These are phyloP conservation scores for Hysterangium stoloniferum DNA, from an alignment of 768 basidiomycete species.

Conservation along the genomic window DNA sequence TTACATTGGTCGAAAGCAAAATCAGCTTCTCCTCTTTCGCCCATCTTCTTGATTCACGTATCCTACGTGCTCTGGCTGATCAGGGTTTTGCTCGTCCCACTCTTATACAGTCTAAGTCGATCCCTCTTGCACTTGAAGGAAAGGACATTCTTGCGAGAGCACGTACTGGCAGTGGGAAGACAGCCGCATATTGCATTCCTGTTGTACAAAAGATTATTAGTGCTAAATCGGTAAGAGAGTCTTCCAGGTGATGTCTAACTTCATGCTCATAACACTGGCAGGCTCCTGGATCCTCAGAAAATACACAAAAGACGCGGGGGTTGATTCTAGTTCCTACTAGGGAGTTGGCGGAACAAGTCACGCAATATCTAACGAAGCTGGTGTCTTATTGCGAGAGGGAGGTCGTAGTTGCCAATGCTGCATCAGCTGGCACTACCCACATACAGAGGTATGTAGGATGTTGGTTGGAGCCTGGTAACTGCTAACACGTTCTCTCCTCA, in stretches of 20 bases:
- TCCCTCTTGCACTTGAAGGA: slow-evolving; percentile 85
- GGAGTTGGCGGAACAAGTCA: slow-evolving; percentile 89
- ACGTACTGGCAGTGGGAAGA: slow-evolving; percentile 95
- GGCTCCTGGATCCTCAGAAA: slow-evolving; percentile 27
- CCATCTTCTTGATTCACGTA: slow-evolving; percentile 72
- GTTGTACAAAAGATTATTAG: slow-evolving; percentile 81
- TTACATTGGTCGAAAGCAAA: slow-evolving; percentile 22
- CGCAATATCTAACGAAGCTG: slow-evolving; percentile 55
- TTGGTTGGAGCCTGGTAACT: background rate
- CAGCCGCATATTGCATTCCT: slow-evolving; percentile 91
- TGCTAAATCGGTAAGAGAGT: slow-evolving; percentile 62
- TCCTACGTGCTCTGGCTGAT: slow-evolving; percentile 86
- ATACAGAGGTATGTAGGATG: slow-evolving; percentile 52
- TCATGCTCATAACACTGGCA: background rate
- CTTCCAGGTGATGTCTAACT: background rate
- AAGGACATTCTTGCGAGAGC: slow-evolving; percentile 90
- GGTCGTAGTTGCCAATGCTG: slow-evolving; percentile 65
- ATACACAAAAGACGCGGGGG: slow-evolving; percentile 53
- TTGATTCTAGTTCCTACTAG: slow-evolving; percentile 84
- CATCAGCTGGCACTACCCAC: slow-evolving; percentile 61
- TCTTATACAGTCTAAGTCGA: slow-evolving; percentile 83
- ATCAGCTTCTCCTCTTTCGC: slow-evolving; percentile 47
- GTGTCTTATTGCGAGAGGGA: slow-evolving; percentile 74
- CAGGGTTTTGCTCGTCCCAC: slow-evolving; percentile 88
- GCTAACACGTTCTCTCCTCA: background rate